These are phyloP conservation scores for Stemphylium vesicarium DNA, from an alignment of 2,329 filamentous ascomycete genomes.

Conservation along the genomic window DNA sequence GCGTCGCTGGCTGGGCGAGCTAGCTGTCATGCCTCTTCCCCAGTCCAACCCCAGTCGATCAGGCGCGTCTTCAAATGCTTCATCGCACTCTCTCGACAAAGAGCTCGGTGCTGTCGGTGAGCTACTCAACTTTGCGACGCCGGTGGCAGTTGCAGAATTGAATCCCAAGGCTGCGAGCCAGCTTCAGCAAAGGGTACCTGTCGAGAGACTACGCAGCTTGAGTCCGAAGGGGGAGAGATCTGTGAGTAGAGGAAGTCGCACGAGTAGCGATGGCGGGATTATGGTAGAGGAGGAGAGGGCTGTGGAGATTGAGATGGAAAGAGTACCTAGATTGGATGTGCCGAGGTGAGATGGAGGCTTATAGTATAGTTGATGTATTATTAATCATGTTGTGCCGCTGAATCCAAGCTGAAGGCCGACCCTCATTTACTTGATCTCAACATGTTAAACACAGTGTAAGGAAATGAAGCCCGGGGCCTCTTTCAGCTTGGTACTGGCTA, in stretches of 20 bases:
- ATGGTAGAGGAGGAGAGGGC: conserved; percentile 51
- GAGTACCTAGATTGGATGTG: neutral
- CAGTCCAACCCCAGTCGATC: neutral
- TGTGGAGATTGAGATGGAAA: neutral
- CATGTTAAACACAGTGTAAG: too few relatives aligned
- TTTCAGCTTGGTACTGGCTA: too few relatives aligned
- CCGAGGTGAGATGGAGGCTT: too few relatives aligned
- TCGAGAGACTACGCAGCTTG: conserved; percentile 37
- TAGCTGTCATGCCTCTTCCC: conserved; percentile 33
- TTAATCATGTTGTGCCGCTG: too few relatives aligned
- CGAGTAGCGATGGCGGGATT: conserved; percentile 40
- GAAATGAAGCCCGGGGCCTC: too few relatives aligned
- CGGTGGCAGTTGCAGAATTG: conserved; percentile 46
- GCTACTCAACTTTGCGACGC: conserved; percentile 44
- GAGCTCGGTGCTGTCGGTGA: conserved; percentile 42
- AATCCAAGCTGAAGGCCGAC: too few relatives aligned
- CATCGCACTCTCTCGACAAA: conserved; percentile 8
- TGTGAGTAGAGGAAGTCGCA: conserved; percentile 22
- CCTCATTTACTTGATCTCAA: too few relatives aligned
- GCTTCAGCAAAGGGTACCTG: conserved; percentile 26
- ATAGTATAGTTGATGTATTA: too few relatives aligned
- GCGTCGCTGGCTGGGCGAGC: conserved; percentile 49
- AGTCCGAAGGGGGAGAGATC: conserved; percentile 32
- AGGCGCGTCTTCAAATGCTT: neutral
- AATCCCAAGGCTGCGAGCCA: conserved; percentile 44